Percentiles rank a stretch among this genome's conserved stretches.
phyloP scores from a whole-genome alignment of 2,329 filamentous ascomycete species.

The Botrytis fragariae region DNA sequence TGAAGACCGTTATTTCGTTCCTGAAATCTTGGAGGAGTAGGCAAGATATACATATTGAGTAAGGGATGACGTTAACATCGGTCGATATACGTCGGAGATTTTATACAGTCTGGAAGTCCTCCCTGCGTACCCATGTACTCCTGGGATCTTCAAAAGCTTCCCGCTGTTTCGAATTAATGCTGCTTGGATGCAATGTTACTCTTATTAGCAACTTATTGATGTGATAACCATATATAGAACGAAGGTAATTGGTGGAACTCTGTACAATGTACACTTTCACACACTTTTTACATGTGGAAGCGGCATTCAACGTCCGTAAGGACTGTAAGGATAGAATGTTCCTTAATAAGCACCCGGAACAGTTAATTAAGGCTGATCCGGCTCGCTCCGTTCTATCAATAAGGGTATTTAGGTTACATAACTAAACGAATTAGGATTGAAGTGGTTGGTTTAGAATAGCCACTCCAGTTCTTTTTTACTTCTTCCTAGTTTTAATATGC shows the following conservation, averaged over 20 bases:
- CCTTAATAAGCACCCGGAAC: neutral
- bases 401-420: conserved; percentile 1
- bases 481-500: neutral
- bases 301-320: neutral
- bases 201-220: neutral
- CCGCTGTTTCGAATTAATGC: neutral
- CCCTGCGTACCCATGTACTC: neutral
- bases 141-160: neutral
- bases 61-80: neutral
- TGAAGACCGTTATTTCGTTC: neutral
- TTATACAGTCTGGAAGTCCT: neutral
- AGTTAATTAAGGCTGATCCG: conserved; percentile 5
- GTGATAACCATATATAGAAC: neutral
- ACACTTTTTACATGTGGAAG: neutral
- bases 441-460: neutral
- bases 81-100: conserved; percentile 3
- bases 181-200: neutral
- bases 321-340: neutral
- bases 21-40: neutral
- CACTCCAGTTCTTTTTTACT: neutral
- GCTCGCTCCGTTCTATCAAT: conserved; percentile 13
- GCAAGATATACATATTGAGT: conserved; percentile 9
- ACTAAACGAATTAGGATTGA: neutral
- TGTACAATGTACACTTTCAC: neutral
- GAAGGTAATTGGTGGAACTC: neutral